These are phyloP conservation scores for Penicillium paneum DNA, from an alignment of 2,329 filamentous ascomycete genomes.

Conservation along the genomic window DNA sequence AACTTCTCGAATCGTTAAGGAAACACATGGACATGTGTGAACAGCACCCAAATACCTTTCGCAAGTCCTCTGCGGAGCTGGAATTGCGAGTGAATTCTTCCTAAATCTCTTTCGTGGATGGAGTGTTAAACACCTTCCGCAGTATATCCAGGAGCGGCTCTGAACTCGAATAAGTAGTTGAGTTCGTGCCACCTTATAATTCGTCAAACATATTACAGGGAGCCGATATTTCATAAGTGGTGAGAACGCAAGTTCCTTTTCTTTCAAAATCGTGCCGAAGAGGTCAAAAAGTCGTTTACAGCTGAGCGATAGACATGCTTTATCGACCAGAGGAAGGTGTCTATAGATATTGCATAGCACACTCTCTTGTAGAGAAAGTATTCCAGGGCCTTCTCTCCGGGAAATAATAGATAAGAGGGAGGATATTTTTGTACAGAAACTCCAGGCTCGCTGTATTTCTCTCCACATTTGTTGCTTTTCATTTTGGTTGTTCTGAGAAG, in stretches of 20 bases:
- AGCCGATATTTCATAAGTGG: conserved; percentile 3
- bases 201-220: conserved; percentile 13
- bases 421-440: background rate
- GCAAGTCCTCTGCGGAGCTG: conserved; percentile 7
- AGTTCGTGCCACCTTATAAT: conserved; percentile 1
- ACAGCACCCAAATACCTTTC: conserved; percentile 4
- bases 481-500: background rate
- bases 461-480: background rate
- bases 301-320: conserved; percentile 14
- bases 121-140: conserved; percentile 13
- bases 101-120: conserved; percentile 10
- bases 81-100: background rate
- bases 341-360: conserved; percentile 6
- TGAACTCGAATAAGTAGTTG: conserved; percentile 14
- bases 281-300: conserved; percentile 12
- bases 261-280: conserved; percentile 4
- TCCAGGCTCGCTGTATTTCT: background rate
- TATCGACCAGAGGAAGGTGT: conserved; percentile 8
- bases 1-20: conserved; percentile 10
- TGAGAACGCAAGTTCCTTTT: conserved; percentile 8
- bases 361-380: conserved; percentile 10
- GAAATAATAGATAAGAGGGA: background rate
- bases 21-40: conserved; percentile 12
- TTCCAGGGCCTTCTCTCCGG: background rate
- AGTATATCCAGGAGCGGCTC: conserved; percentile 11